Evolutionary conservation across 139 green algal species (phyloP), one percentile per base, ranked within the genome.

Genomic region (Medakamo hakoo): DNA sequence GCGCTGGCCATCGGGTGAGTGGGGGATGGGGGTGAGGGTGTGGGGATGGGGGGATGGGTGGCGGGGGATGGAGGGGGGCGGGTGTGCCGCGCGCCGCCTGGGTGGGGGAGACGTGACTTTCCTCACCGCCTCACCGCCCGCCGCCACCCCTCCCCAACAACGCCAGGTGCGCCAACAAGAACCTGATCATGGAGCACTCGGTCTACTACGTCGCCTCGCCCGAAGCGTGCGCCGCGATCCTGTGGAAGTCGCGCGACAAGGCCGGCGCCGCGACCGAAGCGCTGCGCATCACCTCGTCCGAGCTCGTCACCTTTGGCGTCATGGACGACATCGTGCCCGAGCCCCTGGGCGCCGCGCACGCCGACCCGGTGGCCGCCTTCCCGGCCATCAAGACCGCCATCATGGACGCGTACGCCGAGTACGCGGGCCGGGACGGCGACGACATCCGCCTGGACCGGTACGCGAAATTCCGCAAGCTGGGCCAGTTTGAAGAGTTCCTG

Each of bases 121-220:
- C 25, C 18, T 16, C 31, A 22, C 26, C 23, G 26, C 26, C 18
- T 40, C 57, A 14, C 57, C 57, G n/a, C 57, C 5, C 25, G 4
- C 25, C 57, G 4, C 25, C n/a, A n/a, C n/a, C n/a, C n/a, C n/a
- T n/a, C n/a, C n/a, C n/a, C n/a, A n/a, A n/a, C n/a, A n/a, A n/a
- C n/a, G n/a, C n/a, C n/a, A n/a, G n/a, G n/a, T 30, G 57, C 30
- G 57, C 24, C 57, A 65, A 31, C 30, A 5, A 24, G 21, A 68
- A 55, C 72, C 76, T 93, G 3, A 95, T 96, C 68, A 85, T 96
- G 78, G 83, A 95, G 78, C 89, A 96, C 75, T 65, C 81, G 1
- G 91, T 97, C 14, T 97, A 97, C 80, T 97, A 96, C 66, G 91
- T 97, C 25, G 91, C 91, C 30, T 87, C 73, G 4, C 90, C 90